Evolutionary conservation across 352 stramenopile species (phyloP), one percentile per base, ranked within the genome.

Genomic region (Globisporangium echinulatum): DNA sequence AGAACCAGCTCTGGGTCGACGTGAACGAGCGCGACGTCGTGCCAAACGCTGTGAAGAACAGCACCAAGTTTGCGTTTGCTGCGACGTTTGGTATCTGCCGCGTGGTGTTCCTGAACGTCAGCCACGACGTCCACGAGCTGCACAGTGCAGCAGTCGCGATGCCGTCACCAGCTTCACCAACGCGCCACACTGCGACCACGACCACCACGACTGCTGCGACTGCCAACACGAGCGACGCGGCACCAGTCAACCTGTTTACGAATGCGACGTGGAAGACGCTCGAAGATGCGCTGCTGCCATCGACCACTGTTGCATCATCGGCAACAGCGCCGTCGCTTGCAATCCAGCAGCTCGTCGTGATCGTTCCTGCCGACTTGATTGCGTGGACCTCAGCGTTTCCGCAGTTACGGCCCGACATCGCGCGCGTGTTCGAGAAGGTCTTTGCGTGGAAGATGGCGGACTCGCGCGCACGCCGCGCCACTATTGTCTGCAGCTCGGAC

Each of bases 1-100:
- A 91, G 59, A 91, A 93, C 51, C 83, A 91, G 63, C 69, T 93
- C 1, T 83, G 73, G 61, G 58, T 72, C 2, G 83, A 93, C 42
- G 52, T 90, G n/a, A 71, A 71, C 44, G 77, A 87, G 49, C 75
- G 74, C 49, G 81, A 90, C 61, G 54, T 88, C 25, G 67, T 79
- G 17, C 68, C 71, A 33, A 63, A 62, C 4, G 69, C 56, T 19
- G 82, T 81, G n/a, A 75, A 70, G 39, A 87, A 80, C 49, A 78
- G 64, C 19, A 73, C 69, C 25, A 90, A 90, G 58, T 66, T 79
- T 33, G 69, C 72, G 0, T 82, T 70, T 49, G 54, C 71, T 3
- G 60, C 63, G 9, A 85, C 77, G 5, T 70, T 74, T 48, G 81
- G 77, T 1, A 74, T 88, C 19, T 82, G 68, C n/a, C 68, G 72